Evolutionary conservation across 2,329 filamentous ascomycete genomes (phyloP).

Genomic region (Scedosporium aurantiacum): DNA sequence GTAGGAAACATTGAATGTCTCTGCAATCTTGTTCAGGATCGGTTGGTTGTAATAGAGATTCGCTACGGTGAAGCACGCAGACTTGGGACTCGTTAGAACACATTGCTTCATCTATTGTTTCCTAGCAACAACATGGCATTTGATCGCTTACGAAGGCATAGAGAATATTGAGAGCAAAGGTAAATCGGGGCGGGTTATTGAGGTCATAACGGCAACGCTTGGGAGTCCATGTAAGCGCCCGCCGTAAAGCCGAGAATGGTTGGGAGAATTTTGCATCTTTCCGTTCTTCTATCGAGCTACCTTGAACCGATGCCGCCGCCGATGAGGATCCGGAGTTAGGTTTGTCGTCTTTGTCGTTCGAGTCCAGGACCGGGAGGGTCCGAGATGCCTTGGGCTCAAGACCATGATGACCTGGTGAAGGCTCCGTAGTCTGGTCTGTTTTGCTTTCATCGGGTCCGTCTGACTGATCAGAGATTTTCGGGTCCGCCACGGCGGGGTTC

Average conservation of each 20-base stretch:
- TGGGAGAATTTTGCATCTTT: constrained; percentile 23
- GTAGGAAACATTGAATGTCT: constrained; percentile 59
- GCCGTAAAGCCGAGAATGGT: background rate
- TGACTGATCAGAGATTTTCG: background rate
- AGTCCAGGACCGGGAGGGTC: background rate
- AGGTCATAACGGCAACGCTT: constrained; percentile 58
- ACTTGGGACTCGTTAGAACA: constrained; percentile 20
- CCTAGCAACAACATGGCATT: background rate
- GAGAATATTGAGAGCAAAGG: constrained; percentile 55
- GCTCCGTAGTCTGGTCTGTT: background rate
- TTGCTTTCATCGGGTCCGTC: background rate
- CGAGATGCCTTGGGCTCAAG: background rate
- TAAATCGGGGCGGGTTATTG: constrained; percentile 55
- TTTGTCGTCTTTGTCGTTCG: background rate
- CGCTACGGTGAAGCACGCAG: constrained; percentile 58
- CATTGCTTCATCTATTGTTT: too few species aligned
- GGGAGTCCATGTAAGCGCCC: constrained; percentile 45
- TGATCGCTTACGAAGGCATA: constrained; percentile 46
- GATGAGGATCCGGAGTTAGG: background rate
- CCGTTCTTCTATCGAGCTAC: constrained; percentile 7
- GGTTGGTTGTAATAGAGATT: constrained; percentile 77
- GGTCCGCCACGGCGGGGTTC: background rate
- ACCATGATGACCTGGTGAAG: too few species aligned
- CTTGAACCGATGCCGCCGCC: background rate
- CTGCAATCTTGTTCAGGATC: constrained; percentile 63